Percentiles rank a stretch among this genome's conserved stretches.
Conservation (phyloP, 176 grass and related monocot genomes). For the Triticum urartu region DNA sequence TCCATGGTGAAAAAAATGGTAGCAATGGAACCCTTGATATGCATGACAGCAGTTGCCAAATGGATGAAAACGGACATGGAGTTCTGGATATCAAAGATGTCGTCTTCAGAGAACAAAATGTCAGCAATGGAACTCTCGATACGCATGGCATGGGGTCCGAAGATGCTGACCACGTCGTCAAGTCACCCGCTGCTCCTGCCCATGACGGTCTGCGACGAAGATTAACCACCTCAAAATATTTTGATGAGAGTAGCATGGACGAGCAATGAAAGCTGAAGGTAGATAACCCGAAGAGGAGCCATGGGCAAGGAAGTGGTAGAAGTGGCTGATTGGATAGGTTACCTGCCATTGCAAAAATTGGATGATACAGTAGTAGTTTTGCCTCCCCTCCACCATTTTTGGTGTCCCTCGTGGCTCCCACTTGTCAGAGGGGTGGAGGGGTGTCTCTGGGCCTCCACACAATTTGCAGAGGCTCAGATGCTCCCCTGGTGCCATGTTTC, state of each 20-base stretch:
- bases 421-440: conserved; percentile 54
- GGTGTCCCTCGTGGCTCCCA: conserved; percentile 48
- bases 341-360: conserved; percentile 45
- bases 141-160: conserved; percentile 29
- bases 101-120: conserved; percentile 28
- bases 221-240: conserved; percentile 28
- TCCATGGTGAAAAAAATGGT: conserved; percentile 27
- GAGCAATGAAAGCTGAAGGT: conserved; percentile 32
- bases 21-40: not conserved
- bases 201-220: conserved; percentile 36
- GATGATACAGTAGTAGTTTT: conserved; percentile 41
- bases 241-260: conserved; percentile 44
- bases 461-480: conserved; percentile 81
- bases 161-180: conserved; percentile 18
- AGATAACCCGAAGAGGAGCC: not conserved
- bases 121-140: not conserved
- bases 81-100: conserved; percentile 13
- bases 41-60: not conserved
- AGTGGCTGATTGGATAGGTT: conserved; percentile 34
- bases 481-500: conserved; percentile 60
- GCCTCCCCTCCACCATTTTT: not conserved
- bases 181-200: conserved; percentile 4
- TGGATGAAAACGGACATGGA: conserved; percentile 38
- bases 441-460: conserved; percentile 84
- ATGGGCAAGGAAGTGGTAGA: conserved; percentile 16